Base-by-base conservation (phyloP, 2,329 filamentous ascomycete genomes). In the Knoxdaviesia proteae region DNA sequence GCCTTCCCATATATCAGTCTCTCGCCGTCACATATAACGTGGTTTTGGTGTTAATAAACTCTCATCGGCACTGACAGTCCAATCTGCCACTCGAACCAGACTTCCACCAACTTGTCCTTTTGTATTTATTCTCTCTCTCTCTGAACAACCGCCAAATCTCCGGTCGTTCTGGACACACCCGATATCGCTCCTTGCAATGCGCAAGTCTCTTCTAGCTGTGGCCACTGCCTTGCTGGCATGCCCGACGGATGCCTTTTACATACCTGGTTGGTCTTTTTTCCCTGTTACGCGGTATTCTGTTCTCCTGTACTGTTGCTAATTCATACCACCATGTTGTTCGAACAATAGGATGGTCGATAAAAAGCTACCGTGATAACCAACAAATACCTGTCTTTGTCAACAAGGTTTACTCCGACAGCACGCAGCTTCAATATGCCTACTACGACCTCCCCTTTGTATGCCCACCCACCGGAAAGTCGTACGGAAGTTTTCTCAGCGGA, bases 341-440 rank as follows among this genome's bases (percentile, higher is more conserved):
- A 37, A 44, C 37, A 2, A 20, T 49, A 68, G 84, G 84, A 50
- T 90, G 81, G 68, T 92, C 84, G 5, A 76, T 87, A 54, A 80
- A 77, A 54, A 84, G 74, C 53, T 92, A 92, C 56, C 69, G 68
- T 49, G 73, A 86, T 48, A 71, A 74, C 56, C 80, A 92, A 51
- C 66, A 74, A 7, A 80, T 93, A 36, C 84, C 84, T 1, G 67
- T 94, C n/a, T 75, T 88, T 44, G 81, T 90, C 49, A 93, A 93
- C 64, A 93, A 93, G 58, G 77, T 87, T 52, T 92, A 87, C 59
- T 92, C 84, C 44, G 84, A 92, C 60, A 77, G 82, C 52, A 90
- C 82, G 6, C 80, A 90, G 56, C 65, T 93, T n/a, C 84, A 92
- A 58, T 92, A 86, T 71, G 84, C 84, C 50, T 93, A 88, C 63